Percentiles rank a stretch among this genome's conserved stretches.
Conservation (phyloP, 805 yeast genomes). For the Yarrowia sp. region DNA sequence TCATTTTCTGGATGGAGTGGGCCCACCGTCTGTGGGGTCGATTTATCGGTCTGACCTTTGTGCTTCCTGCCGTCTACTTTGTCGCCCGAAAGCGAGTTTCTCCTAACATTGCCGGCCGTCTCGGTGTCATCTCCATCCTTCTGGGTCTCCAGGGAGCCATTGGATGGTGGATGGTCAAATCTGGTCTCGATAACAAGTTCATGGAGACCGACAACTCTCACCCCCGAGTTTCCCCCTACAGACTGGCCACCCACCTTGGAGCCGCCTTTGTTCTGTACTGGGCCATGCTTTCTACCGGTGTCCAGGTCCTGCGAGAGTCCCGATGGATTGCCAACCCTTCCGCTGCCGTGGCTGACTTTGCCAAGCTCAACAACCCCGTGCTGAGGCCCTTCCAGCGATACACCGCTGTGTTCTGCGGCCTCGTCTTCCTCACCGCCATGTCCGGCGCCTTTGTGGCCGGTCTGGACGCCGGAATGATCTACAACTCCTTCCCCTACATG, state of each 20-base stretch:
- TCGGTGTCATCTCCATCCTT: slow-evolving; percentile 74
- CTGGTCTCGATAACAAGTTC: slow-evolving; percentile 85
- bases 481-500: slow-evolving; percentile 97
- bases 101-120: slow-evolving; percentile 66
- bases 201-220: slow-evolving; percentile 81
- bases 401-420: slow-evolving; percentile 63
- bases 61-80: slow-evolving; percentile 85
- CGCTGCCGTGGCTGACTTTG: slow-evolving; percentile 60
- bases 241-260: slow-evolving; percentile 91
- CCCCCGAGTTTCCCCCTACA: slow-evolving; percentile 97
- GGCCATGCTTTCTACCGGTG: slow-evolving; percentile 90
- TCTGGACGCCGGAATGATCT: slow-evolving; percentile 94
- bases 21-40: slow-evolving; percentile 92
- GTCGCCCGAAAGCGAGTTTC: slow-evolving; percentile 71
- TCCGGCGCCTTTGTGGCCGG: slow-evolving; percentile 99
- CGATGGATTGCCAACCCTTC: slow-evolving; percentile 71
- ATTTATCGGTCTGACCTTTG: slow-evolving; percentile 81
- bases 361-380: slow-evolving; percentile 66
- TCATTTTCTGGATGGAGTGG: slow-evolving; percentile 98
- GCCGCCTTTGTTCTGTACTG: slow-evolving; percentile 88
- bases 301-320: slow-evolving; percentile 78
- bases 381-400: slow-evolving; percentile 63
- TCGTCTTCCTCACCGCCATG: slow-evolving; percentile 91
- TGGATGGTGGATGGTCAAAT: slow-evolving; percentile 99
- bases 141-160: slow-evolving; percentile 93